A percentile compares a stretch with the other conserved stretches of the same genome.
phyloP scores from a whole-genome alignment of 495 filamentous ascomycete genomes.

The Bryoglossum gracile region DNA sequence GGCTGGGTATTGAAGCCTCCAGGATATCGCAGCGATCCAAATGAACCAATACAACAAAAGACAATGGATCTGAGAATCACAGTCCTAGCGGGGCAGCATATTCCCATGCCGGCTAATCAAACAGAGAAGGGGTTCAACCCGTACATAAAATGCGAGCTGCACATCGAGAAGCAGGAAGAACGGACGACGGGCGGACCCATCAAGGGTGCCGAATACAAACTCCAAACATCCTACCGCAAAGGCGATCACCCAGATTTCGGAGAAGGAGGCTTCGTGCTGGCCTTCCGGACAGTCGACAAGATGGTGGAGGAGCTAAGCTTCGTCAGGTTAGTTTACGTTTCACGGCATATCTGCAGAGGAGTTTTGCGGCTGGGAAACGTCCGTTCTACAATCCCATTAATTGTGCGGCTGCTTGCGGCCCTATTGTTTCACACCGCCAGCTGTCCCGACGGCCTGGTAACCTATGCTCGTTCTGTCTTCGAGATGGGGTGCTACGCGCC shows the following conservation, averaged over 20 bases:
- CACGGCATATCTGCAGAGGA: background rate
- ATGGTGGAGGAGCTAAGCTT: slow-evolving; percentile 76
- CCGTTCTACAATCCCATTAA: too few species aligned
- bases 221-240: slow-evolving; percentile 51
- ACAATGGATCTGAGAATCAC: slow-evolving; percentile 42
- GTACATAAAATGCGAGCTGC: slow-evolving; percentile 67
- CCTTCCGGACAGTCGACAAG: slow-evolving; percentile 40
- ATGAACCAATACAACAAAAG: slow-evolving; percentile 21
- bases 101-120: slow-evolving; percentile 38
- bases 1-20: slow-evolving; percentile 84
- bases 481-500: too few species aligned
- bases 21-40: slow-evolving; percentile 45
- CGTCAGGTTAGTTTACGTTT: slow-evolving; percentile 49
- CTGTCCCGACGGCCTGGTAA: slow-evolving; percentile 7
- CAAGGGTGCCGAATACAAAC: slow-evolving; percentile 60
- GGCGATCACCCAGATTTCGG: slow-evolving; percentile 66
- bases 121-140: slow-evolving; percentile 26
- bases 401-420: too few species aligned
- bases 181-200: slow-evolving; percentile 20
- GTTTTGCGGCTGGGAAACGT: too few species aligned
- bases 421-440: slow-evolving; percentile 10
- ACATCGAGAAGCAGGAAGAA: slow-evolving; percentile 57
- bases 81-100: slow-evolving; percentile 45
- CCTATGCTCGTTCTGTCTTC: background rate
- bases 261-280: slow-evolving; percentile 55